phyloP scores from a whole-genome alignment of 257 asterid genomes.

The Ilex asprella region DNA sequence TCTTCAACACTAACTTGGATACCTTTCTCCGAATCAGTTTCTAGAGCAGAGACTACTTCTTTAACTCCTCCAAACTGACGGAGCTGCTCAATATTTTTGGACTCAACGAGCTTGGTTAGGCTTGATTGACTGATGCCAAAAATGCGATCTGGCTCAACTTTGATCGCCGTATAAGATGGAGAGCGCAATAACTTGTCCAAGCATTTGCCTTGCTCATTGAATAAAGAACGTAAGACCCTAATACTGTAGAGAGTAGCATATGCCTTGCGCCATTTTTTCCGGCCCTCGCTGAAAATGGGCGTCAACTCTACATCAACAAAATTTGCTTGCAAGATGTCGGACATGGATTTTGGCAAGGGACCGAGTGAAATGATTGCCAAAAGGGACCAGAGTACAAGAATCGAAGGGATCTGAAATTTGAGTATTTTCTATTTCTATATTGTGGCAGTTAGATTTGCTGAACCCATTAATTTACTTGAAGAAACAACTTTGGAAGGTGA shows the following conservation, averaged over 20 bases:
- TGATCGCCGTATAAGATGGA: constrained; percentile 20
- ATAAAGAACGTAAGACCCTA: constrained; percentile 2
- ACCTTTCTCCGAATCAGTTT: constrained; percentile 35
- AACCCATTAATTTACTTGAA: too few species aligned
- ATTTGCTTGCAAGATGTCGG: too few species aligned
- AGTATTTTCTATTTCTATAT: too few species aligned
- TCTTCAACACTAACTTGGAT: constrained; percentile 33
- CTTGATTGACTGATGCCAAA: background rate
- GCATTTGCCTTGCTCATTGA: constrained; percentile 1
- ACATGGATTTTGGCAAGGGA: too few species aligned
- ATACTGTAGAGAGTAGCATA: background rate
- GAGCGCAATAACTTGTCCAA: constrained; percentile 1
- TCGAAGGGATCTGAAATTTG: too few species aligned
- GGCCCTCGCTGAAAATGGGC: too few species aligned
- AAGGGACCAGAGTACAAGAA: too few species aligned
- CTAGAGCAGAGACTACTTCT: constrained; percentile 27
- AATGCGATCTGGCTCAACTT: constrained; percentile 12
- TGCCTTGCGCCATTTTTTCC: too few species aligned
- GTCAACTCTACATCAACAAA: too few species aligned
- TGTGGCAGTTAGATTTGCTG: too few species aligned
- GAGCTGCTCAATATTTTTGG: constrained; percentile 20
- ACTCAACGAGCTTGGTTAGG: constrained; percentile 24
- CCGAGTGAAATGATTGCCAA: too few species aligned
- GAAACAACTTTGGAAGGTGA: too few species aligned
- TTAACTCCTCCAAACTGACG: constrained; percentile 28